Conservation (phyloP, 768 basidiomycete species). For the Tremella fuciformis region DNA sequence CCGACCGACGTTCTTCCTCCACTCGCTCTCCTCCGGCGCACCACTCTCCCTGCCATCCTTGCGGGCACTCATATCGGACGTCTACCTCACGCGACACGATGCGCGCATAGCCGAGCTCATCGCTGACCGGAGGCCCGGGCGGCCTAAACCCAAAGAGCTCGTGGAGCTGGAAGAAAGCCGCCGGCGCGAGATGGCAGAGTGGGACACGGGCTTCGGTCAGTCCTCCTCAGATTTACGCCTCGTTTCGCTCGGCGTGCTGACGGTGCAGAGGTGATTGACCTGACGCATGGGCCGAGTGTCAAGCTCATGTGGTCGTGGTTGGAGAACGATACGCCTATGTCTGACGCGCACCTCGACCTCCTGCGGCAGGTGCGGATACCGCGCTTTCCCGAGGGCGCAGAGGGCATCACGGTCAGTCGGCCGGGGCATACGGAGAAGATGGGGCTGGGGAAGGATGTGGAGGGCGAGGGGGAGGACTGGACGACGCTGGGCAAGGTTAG, state of each 20-base stretch:
- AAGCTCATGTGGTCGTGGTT: conserved; percentile 45
- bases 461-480: conserved; percentile 32
- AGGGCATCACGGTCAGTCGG: conserved; percentile 24
- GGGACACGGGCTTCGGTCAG: conserved; percentile 50
- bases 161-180: conserved; percentile 46
- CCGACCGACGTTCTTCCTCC: conserved; percentile 50
- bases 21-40: conserved; percentile 41
- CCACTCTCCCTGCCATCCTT: conserved; percentile 41
- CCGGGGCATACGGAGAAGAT: conserved; percentile 22
- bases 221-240: not conserved
- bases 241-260: not conserved
- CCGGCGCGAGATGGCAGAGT: conserved; percentile 44
- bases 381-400: conserved; percentile 24
- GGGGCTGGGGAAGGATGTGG: conserved; percentile 23
- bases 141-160: conserved; percentile 48
- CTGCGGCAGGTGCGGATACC: conserved; percentile 35
- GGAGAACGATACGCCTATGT: conserved; percentile 33
- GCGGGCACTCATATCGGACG: conserved; percentile 39
- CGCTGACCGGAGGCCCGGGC: conserved; percentile 43
- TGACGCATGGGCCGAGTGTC: conserved; percentile 46
- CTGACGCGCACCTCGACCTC: conserved; percentile 38
- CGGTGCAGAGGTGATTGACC: conserved; percentile 48
- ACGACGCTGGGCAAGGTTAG: conserved; percentile 16
- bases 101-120: conserved; percentile 37
- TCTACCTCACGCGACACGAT: conserved; percentile 49